A percentile compares a stretch with the other conserved stretches of the same genome.
phyloP scores from a whole-genome alignment of 768 basidiomycete genomes.

The Podaxis rugospora region DNA sequence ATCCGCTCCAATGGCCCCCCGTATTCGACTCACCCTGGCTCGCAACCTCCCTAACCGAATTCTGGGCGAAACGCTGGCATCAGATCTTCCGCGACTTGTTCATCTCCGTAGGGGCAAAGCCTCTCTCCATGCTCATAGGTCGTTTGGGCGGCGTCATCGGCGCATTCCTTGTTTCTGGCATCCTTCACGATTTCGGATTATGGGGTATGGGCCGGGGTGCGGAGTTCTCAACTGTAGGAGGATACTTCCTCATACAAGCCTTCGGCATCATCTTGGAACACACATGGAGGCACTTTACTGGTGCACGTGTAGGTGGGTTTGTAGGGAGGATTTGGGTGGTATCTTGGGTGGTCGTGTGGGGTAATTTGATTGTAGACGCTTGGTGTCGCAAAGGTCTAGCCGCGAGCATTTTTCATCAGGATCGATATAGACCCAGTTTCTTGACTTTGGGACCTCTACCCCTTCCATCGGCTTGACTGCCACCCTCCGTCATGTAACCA shows the following conservation, averaged over 20 bases:
- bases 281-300: conserved; percentile 37
- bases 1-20: conserved; percentile 58
- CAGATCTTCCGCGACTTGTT: conserved; percentile 60
- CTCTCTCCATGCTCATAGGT: conserved; percentile 39
- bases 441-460: conserved; percentile 20
- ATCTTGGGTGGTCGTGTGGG: conserved; percentile 44
- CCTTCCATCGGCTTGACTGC: conserved; percentile 4
- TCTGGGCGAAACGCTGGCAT: conserved; percentile 69
- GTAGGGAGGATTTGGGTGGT: conserved; percentile 49
- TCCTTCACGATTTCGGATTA: conserved; percentile 53
- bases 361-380: conserved; percentile 44
- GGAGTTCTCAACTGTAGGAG: conserved; percentile 36
- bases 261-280: conserved; percentile 48
- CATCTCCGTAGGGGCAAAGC: conserved; percentile 43
- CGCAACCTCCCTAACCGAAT: conserved; percentile 52
- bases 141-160: conserved; percentile 48
- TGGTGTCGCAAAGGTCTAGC: conserved; percentile 40
- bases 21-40: conserved; percentile 54
- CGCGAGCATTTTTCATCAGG: conserved; percentile 34
- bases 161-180: conserved; percentile 55
- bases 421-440: conserved; percentile 28
- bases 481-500: background rate
- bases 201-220: conserved; percentile 55
- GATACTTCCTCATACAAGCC: conserved; percentile 57
- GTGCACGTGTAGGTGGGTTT: conserved; percentile 43